Percentiles rank a stretch among this genome's conserved stretches.
These are phyloP conservation scores for Cystofilobasidium ferigula DNA, from an alignment of 768 basidiomycete species.

Conservation along the genomic window DNA sequence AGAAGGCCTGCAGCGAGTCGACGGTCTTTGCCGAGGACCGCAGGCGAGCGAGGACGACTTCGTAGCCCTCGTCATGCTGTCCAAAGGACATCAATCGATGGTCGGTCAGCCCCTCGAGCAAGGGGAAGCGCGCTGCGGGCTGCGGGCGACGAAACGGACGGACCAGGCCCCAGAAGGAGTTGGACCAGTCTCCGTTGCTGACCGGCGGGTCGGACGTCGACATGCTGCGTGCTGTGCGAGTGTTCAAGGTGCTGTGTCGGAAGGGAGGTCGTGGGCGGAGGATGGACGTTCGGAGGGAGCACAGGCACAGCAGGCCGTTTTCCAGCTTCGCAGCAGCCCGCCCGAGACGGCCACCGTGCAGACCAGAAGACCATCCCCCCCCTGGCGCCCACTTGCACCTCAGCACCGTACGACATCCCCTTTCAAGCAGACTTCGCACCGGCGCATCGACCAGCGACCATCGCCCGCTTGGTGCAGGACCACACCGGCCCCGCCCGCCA, in stretches of 20 bases:
- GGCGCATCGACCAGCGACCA: too few relatives aligned
- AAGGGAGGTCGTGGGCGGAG: too few relatives aligned
- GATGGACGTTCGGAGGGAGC: too few relatives aligned
- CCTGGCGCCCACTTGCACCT: too few relatives aligned
- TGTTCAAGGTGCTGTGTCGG: not conserved
- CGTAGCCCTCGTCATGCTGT: constrained; percentile 62
- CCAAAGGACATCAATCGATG: not conserved
- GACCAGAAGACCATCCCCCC: too few relatives aligned
- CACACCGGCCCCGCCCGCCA: not conserved
- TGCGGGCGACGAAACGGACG: not conserved
- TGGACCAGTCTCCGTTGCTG: constrained; percentile 67
- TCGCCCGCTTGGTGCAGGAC: too few relatives aligned
- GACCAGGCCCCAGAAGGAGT: constrained; percentile 76
- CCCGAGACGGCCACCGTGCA: too few relatives aligned
- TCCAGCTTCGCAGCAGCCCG: too few relatives aligned
- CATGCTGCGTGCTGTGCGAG: not conserved
- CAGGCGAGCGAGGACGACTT: constrained; percentile 77
- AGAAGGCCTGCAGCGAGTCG: constrained; percentile 76
- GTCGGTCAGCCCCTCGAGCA: not conserved
- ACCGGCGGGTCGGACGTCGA: not conserved
- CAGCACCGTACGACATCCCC: too few relatives aligned
- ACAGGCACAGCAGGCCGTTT: too few relatives aligned
- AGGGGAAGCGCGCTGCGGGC: too few relatives aligned
- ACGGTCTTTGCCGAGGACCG: constrained; percentile 71
- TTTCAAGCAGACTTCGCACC: too few relatives aligned